These are phyloP conservation scores for Elasticomyces elasticus DNA, from an alignment of 495 filamentous ascomycete species.

Conservation along the genomic window DNA sequence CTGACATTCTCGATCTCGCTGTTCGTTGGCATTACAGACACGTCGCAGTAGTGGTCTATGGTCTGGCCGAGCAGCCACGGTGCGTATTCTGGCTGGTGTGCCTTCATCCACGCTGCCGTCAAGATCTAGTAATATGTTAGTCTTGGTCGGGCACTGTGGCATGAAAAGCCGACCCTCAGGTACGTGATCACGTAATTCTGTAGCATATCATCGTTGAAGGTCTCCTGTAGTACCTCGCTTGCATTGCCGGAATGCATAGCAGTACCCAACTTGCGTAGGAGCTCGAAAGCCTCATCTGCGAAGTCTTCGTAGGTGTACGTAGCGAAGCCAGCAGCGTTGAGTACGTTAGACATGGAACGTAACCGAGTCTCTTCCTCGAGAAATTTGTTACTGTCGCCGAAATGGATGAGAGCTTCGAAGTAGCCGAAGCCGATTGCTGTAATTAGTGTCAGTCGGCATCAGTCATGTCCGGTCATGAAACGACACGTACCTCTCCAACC, in stretches of 20 bases:
- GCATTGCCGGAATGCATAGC: conserved; percentile 45
- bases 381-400: conserved; percentile 52
- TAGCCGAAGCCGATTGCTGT: conserved; percentile 85
- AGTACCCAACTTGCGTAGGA: conserved; percentile 50
- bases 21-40: conserved; percentile 59
- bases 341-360: conserved; percentile 55
- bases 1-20: conserved; percentile 86
- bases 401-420: conserved; percentile 69
- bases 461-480: not conserved
- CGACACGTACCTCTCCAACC: conserved; percentile 81
- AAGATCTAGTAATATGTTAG: conserved; percentile 47
- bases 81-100: conserved; percentile 54
- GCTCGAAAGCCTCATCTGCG: conserved; percentile 57
- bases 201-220: conserved; percentile 61
- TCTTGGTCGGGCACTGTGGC: not conserved
- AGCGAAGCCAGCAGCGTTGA: conserved; percentile 59
- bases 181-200: conserved; percentile 68
- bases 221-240: conserved; percentile 52
- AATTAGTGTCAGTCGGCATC: conserved; percentile 18
- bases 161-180: conserved; percentile 45
- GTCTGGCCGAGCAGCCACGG: conserved; percentile 54
- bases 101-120: conserved; percentile 79
- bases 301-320: conserved; percentile 71
- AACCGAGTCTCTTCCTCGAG: conserved; percentile 62
- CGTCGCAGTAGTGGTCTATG: conserved; percentile 60